phyloP scores from a whole-genome alignment of 306 rosid genomes.

The Carpinus fangiana region DNA sequence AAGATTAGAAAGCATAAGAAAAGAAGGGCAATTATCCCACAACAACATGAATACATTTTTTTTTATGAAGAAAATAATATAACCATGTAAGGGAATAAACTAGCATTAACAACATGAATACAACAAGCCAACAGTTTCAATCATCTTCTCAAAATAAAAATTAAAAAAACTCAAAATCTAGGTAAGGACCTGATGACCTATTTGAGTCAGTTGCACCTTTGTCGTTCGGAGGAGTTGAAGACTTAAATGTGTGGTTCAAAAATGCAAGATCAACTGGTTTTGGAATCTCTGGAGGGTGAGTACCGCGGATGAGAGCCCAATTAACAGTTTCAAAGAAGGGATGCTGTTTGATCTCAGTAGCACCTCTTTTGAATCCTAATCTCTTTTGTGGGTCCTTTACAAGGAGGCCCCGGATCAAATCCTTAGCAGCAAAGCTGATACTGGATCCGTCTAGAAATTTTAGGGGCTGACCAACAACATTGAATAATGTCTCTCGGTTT shows the following conservation, averaged over 20 bases:
- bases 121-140: slow-evolving; percentile 24
- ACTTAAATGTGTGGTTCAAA: slow-evolving; percentile 28
- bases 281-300: slow-evolving; percentile 58
- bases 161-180: slow-evolving; percentile 64
- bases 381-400: slow-evolving; percentile 59
- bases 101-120: slow-evolving; percentile 36
- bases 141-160: not conserved
- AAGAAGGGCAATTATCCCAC: not conserved
- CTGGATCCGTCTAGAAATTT: slow-evolving; percentile 50
- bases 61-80: not conserved
- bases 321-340: slow-evolving; percentile 56
- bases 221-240: slow-evolving; percentile 30
- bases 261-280: slow-evolving; percentile 46
- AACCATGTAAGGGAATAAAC: slow-evolving; percentile 12
- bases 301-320: slow-evolving; percentile 62
- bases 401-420: slow-evolving; percentile 51
- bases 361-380: slow-evolving; percentile 55
- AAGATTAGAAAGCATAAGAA: not conserved
- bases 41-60: not conserved
- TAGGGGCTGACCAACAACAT: slow-evolving; percentile 52
- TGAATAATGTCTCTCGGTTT: slow-evolving; percentile 56
- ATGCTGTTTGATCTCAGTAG: slow-evolving; percentile 61
- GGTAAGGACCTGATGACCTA: slow-evolving; percentile 54
- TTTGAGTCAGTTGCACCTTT: slow-evolving; percentile 41
- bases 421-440: slow-evolving; percentile 50